These are phyloP conservation scores for Globisporangium yorkense DNA, from an alignment of 352 stramenopile species.

Conservation along the genomic window DNA sequence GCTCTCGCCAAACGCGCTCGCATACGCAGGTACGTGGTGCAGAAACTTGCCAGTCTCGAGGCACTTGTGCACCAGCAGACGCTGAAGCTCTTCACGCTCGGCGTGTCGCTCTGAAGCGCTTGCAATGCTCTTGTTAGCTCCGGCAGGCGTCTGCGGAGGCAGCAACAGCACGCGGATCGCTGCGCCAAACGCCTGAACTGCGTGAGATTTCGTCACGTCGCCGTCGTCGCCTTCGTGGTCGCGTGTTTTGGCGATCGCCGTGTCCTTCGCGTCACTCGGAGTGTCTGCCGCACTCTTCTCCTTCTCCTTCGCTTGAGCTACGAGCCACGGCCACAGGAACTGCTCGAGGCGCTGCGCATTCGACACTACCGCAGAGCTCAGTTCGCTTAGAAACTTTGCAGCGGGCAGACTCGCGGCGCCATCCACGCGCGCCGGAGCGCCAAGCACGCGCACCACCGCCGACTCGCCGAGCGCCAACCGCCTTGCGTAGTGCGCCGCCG, in stretches of 20 bases:
- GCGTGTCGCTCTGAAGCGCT: conserved; percentile 23
- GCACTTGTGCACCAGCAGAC: conserved; percentile 36
- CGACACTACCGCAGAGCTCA: conserved; percentile 25
- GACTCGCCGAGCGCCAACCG: conserved; percentile 28
- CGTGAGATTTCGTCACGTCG: not conserved
- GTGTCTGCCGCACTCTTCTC: not conserved
- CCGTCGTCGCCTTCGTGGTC: not conserved
- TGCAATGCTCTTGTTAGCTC: conserved; percentile 11
- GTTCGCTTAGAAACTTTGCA: conserved; percentile 56
- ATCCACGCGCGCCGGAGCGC: not conserved
- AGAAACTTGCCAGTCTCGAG: conserved; percentile 28
- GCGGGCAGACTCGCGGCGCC: conserved; percentile 18
- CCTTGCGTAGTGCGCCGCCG: conserved; percentile 64
- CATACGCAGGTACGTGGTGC: conserved; percentile 30
- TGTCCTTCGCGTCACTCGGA: not conserved
- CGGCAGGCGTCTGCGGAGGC: conserved; percentile 7
- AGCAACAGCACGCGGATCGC: conserved; percentile 15
- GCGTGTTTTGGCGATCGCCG: not conserved
- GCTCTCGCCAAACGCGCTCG: conserved; percentile 6
- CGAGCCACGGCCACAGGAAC: conserved; percentile 62
- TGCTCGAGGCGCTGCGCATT: conserved; percentile 27
- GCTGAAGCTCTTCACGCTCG: conserved; percentile 31
- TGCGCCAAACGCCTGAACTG: conserved; percentile 8
- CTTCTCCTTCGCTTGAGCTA: conserved; percentile 6
- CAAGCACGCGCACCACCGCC: conserved; percentile 9